Percentiles rank a stretch among this genome's conserved stretches.
Conservation (phyloP, 1,139 yeast genomes). For the Diutina ranongensis region DNA sequence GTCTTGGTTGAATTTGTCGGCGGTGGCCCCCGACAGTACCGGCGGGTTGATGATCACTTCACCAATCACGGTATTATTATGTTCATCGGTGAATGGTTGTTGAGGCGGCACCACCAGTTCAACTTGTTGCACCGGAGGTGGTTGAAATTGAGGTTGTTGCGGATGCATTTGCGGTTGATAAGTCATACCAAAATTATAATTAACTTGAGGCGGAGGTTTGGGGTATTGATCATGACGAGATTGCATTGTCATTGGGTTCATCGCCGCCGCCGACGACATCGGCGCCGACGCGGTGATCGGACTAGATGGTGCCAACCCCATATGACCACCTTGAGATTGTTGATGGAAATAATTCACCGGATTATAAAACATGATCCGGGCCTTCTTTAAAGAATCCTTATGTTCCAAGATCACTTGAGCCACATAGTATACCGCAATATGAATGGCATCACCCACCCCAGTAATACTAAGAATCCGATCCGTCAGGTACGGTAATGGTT, state of each 20-base stretch:
- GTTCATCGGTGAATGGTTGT: slow-evolving; percentile 32
- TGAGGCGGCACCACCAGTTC: slow-evolving; percentile 18
- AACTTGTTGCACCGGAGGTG: neutral
- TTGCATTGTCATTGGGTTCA: slow-evolving; percentile 6
- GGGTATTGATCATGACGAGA: slow-evolving; percentile 10
- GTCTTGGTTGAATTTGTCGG: slow-evolving; percentile 52
- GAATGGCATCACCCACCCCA: slow-evolving; percentile 84
- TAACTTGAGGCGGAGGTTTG: slow-evolving; percentile 9
- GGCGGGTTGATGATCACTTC: slow-evolving; percentile 34
- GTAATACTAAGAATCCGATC: slow-evolving; percentile 62
- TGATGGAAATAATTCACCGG: slow-evolving; percentile 41
- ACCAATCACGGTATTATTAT: slow-evolving; percentile 33
- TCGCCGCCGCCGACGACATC: neutral
- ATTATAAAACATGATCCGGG: slow-evolving; percentile 48
- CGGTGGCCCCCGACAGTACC: slow-evolving; percentile 21
- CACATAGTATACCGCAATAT: slow-evolving; percentile 69
- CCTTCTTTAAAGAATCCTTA: slow-evolving; percentile 38
- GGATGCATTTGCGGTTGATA: slow-evolving; percentile 32
- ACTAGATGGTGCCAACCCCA: neutral
- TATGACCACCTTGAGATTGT: neutral
- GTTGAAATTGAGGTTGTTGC: slow-evolving; percentile 13
- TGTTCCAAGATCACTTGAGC: slow-evolving; percentile 57
- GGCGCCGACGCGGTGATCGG: neutral
- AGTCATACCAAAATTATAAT: slow-evolving; percentile 31
- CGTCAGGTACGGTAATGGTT: slow-evolving; percentile 65